These are phyloP conservation scores for Pythium periplocum DNA, from an alignment of 352 stramenopile genomes.

Conservation along the genomic window DNA sequence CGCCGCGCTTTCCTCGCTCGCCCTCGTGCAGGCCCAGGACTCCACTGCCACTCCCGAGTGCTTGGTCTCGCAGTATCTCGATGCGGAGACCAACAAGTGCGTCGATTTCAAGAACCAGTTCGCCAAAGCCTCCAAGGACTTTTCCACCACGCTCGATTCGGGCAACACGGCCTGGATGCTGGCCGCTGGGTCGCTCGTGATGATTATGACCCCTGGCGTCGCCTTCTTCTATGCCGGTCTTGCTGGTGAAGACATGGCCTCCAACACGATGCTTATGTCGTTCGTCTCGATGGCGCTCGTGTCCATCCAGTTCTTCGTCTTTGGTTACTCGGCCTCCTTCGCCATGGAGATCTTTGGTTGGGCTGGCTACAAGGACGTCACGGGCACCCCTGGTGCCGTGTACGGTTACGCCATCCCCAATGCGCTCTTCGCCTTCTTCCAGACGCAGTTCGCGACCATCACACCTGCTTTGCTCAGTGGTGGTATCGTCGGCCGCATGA, in stretches of 20 bases:
- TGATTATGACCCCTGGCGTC: slow-evolving; percentile 47
- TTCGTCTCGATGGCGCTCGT: slow-evolving; percentile 75
- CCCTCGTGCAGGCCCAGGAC: slow-evolving; percentile 8
- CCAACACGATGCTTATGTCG: slow-evolving; percentile 81
- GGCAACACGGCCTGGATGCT: slow-evolving; percentile 53
- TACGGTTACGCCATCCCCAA: slow-evolving; percentile 64
- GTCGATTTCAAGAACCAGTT: slow-evolving; percentile 20
- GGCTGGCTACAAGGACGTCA: slow-evolving; percentile 52
- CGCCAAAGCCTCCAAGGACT: slow-evolving; percentile 18
- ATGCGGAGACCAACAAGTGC: slow-evolving; percentile 18
- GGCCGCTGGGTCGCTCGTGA: slow-evolving; percentile 25
- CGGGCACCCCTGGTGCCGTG: slow-evolving; percentile 29
- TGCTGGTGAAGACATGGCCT: slow-evolving; percentile 60
- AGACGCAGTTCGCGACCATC: slow-evolving; percentile 82
- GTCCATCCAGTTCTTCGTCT: slow-evolving; percentile 73
- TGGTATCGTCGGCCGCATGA: slow-evolving; percentile 82
- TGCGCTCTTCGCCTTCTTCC: slow-evolving; percentile 72
- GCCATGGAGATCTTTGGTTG: slow-evolving; percentile 54
- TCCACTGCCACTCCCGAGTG: slow-evolving; percentile 4
- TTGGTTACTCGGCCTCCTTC: slow-evolving; percentile 73
- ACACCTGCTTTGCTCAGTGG: slow-evolving; percentile 69
- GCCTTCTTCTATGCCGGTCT: slow-evolving; percentile 76
- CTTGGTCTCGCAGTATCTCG: slow-evolving; percentile 18
- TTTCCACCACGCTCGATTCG: slow-evolving; percentile 19
- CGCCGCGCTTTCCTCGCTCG: slow-evolving; percentile 1